Evolutionary conservation across 352 stramenopile genomes (phyloP), one percentile per base, ranked within the genome.

Genomic region (Phytophthora tubulina): DNA sequence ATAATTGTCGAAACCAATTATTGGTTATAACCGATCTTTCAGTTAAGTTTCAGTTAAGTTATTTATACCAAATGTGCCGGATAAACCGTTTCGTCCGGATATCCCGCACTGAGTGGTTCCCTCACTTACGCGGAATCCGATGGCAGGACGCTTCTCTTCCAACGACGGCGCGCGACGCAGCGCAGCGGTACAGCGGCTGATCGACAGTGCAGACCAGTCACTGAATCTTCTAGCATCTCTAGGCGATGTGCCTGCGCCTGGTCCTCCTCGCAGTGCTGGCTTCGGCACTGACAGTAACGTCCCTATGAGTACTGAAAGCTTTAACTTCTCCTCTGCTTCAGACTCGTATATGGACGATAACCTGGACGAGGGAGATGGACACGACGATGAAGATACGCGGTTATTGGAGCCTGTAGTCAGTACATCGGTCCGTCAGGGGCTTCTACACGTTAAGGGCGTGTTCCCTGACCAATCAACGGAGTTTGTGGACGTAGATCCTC

Each of bases 391-490:
- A 15, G 42, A 68, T 9, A 11, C 66, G 60, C 57, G 55, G 17
- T 52, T 63, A 39, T 7, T 79, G 35, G 67, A 79, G 27, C 73
- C 77, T 15, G 82, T 86, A 14, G 84, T 96, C 3, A 72, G 81
- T 65, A 48, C 79, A 3, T 90, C 82, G 0, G 79, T 93, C 15
- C 76, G 79, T 39, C 67, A 77, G 2, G 88, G 85, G 2, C 42
- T 87, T 5, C 69, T 94, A n/a, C 89, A 96, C 65, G 80, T 96
- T 32, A 94, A 94, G 45, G 89, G 86, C 57, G 76, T 93, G 32
- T 96, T 96, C 46, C 84, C 89, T 1, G 89, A 96, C 67, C 82
- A 93, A 58, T 93, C 85, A 31, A 86, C 90, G 11, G 89, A 94
- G 73, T 96, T 90, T 49, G 84, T 89, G 14, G 89, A 96, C 51